Percentiles rank a stretch among this genome's conserved stretches.
These are phyloP conservation scores for Saccharomyces jurei DNA, from an alignment of 805 yeast species.

Conservation along the genomic window DNA sequence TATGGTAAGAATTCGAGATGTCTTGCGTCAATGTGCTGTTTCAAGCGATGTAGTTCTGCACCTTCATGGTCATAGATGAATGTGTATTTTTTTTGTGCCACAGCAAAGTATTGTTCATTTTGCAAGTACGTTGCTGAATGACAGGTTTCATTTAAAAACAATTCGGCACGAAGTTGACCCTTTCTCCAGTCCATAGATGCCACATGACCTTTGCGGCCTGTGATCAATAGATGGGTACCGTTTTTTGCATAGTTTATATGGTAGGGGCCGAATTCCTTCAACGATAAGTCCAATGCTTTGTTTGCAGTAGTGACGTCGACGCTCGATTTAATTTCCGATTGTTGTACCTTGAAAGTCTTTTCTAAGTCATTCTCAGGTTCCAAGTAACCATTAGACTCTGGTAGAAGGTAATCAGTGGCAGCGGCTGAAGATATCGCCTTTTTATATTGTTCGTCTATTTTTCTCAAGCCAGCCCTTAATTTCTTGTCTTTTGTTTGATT, in stretches of 20 bases:
- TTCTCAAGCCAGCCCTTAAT: constrained; percentile 56
- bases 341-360: constrained; percentile 76
- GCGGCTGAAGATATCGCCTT: constrained; percentile 80
- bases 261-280: constrained; percentile 83
- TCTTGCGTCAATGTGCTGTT: constrained; percentile 82
- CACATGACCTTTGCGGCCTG: constrained; percentile 89
- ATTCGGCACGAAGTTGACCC: constrained; percentile 73
- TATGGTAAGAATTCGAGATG: constrained; percentile 83
- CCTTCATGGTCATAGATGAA: constrained; percentile 90
- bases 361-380: constrained; percentile 95
- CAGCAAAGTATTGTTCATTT: constrained; percentile 90
- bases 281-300: constrained; percentile 64
- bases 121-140: constrained; percentile 86
- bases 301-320: constrained; percentile 72
- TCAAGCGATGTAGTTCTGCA: constrained; percentile 81
- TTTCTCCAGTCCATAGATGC: constrained; percentile 95
- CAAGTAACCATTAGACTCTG: constrained; percentile 76
- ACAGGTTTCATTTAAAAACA: constrained; percentile 81
- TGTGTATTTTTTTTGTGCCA: constrained; percentile 91
- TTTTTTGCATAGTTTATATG: constrained; percentile 71
- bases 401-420: constrained; percentile 73
- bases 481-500: constrained; percentile 46
- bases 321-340: constrained; percentile 62
- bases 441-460: constrained; percentile 61
- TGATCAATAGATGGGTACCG: constrained; percentile 77